Base-by-base conservation (phyloP, 2,329 filamentous ascomycete genomes). In the Stagonosporopsis cucurbitacearum region DNA sequence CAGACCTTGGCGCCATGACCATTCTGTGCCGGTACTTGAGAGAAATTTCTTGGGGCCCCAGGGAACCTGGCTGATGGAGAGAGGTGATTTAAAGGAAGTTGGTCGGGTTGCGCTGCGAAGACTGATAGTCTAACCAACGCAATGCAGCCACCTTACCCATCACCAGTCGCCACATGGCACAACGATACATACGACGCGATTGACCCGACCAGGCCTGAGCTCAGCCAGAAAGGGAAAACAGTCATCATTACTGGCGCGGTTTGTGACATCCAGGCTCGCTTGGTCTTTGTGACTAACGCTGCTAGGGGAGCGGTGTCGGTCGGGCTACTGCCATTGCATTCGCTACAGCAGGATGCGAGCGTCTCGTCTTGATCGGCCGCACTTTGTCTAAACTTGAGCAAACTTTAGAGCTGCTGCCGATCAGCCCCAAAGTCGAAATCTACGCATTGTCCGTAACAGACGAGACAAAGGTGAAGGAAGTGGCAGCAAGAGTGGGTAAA, bases 291-390 rank as follows among this genome's bases (percentile, higher is more conserved):
- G 15, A 15, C n/a, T 33, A 11, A 41, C n/a, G 15, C 9, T 28
- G 4, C 8, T 12, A 62, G 59, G 79, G 79, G 3, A 76, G 65
- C 11, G 80, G 80, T 6, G 81, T 82, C 26, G 79, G 79, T 23
- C 71, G 71, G 35, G 76, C 71, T 44, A 81, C 75, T 6, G 78
- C 78, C 11, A 63, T 58, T 15, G 68, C 66, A 46, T 82, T 80
- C 45, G 79, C 79, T 3, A 50, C 63, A 50, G 79, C 80, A 35
- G 76, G 78, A 2, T 78, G 79, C 2, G 68, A 71, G 41, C 69
- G 70, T 2, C 76, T 82, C 33, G 71, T 73, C 9, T 72, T 83
- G 6, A 60, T 81, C 6, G 79, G 79, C 11, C 76, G 79, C 15
- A 73, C 57, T 1, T 28, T 50, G 19, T 23, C 55, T 13, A 64